Percentiles rank a stretch among this genome's conserved stretches.
Evolutionary conservation across 2,329 filamentous ascomycete genomes (phyloP).

Genomic region (Fusarium anguioides): DNA sequence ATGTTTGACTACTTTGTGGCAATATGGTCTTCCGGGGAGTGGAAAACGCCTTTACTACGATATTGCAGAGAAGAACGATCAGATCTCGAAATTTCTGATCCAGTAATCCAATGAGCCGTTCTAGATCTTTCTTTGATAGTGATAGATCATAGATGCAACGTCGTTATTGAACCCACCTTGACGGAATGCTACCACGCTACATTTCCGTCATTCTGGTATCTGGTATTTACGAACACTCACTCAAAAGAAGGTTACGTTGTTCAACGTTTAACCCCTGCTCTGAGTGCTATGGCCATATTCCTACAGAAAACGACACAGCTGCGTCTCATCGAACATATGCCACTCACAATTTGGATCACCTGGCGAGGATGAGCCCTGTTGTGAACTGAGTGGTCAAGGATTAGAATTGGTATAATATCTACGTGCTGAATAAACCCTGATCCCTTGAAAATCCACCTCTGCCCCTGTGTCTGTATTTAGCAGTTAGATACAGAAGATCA

Average conservation of each 20-base stretch:
- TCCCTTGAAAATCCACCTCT: background rate
- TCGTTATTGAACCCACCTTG: background rate
- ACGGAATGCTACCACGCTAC: background rate
- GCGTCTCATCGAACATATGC: constrained; percentile 8
- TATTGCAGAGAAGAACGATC: no score
- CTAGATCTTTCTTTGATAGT: background rate
- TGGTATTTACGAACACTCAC: background rate
- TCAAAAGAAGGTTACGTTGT: background rate
- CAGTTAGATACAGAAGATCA: background rate
- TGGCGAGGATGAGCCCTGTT: constrained; percentile 15
- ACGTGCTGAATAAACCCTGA: background rate
- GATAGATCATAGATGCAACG: background rate
- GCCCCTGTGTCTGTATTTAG: background rate
- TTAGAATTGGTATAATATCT: background rate
- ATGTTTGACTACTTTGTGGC: no score
- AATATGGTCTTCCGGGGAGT: no score
- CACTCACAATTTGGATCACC: background rate
- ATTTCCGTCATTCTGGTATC: background rate
- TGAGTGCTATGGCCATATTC: constrained; percentile 1
- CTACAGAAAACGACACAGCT: constrained; percentile 1
- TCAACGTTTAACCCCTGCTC: background rate
- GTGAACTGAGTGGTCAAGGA: constrained; percentile 6
- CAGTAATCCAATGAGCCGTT: no score
- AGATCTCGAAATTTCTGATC: no score
- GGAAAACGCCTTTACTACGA: no score